phyloP scores from a whole-genome alignment of 441 rosid genomes.

The Croton setiger region DNA sequence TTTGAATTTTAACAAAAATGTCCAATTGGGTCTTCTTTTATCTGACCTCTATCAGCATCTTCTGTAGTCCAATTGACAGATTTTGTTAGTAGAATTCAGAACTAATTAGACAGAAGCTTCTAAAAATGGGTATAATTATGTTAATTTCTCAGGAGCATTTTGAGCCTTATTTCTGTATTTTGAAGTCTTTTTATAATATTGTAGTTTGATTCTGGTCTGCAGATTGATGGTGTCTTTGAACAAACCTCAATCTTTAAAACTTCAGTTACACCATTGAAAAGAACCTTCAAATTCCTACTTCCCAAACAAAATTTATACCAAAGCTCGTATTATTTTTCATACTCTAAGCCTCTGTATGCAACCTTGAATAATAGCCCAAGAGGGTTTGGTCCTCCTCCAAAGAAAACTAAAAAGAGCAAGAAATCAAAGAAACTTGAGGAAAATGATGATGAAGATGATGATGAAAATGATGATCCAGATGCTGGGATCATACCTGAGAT shows the following conservation, averaged over 20 bases:
- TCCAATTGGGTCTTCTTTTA: neutral
- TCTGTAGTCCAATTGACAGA: no score
- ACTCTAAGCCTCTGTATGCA: conserved; percentile 37
- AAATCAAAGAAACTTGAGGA: conserved; percentile 32
- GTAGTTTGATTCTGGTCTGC: conserved; percentile 13
- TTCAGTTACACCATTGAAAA: conserved; percentile 12
- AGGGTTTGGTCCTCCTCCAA: conserved; percentile 73
- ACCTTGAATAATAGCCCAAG: conserved; percentile 57
- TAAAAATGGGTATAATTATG: no score
- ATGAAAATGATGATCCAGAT: conserved; percentile 33
- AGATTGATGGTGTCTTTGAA: conserved; percentile 24
- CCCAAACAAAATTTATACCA: conserved; percentile 10
- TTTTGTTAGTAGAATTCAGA: no score
- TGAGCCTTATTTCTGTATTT: neutral
- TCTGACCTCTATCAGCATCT: no score
- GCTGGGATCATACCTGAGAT: conserved; percentile 77
- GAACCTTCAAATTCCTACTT: conserved; percentile 21
- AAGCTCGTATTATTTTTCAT: conserved; percentile 22
- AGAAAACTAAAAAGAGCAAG: conserved; percentile 46
- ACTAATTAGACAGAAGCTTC: no score
- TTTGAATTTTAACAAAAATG: no score
- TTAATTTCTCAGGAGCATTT: neutral
- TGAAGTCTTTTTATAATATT: neutral
- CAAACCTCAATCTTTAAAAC: conserved; percentile 14
- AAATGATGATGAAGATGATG: conserved; percentile 25